Evolutionary conservation across 2,329 filamentous ascomycete genomes (phyloP).

Genomic region (Xylariaceae sp.): DNA sequence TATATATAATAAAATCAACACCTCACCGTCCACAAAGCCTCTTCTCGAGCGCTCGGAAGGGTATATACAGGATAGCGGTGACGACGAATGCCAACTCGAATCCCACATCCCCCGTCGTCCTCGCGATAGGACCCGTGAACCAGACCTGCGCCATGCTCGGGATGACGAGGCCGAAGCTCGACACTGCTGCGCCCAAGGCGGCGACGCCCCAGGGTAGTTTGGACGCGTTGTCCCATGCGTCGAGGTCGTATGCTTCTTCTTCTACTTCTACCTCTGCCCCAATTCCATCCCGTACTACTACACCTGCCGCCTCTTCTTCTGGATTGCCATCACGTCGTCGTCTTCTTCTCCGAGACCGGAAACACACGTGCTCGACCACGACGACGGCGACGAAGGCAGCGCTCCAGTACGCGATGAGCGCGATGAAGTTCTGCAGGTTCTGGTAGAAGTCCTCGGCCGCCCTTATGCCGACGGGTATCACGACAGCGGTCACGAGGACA

Average conservation of each 20-base stretch:
- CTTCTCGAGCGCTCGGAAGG: slow-evolving; percentile 28
- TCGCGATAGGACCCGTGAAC: slow-evolving; percentile 57
- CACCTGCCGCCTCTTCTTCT: too few relatives aligned
- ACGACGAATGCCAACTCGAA: slow-evolving; percentile 57
- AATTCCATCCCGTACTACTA: too few relatives aligned
- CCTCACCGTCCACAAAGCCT: too few relatives aligned
- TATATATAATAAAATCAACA: too few relatives aligned
- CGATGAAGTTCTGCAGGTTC: slow-evolving; percentile 51
- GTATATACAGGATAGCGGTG: slow-evolving; percentile 38
- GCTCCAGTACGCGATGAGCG: slow-evolving; percentile 54
- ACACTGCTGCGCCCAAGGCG: slow-evolving; percentile 32
- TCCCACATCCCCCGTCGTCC: slow-evolving; percentile 58
- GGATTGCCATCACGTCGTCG: too few relatives aligned
- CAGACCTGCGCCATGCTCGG: slow-evolving; percentile 57
- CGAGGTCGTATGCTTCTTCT: slow-evolving; percentile 33
- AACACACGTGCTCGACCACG: slow-evolving; percentile 34
- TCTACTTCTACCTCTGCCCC: too few relatives aligned
- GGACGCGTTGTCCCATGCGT: slow-evolving; percentile 33
- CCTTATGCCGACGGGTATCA: slow-evolving; percentile 52
- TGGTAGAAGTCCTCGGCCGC: slow-evolving; percentile 52
- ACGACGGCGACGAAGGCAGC: slow-evolving; percentile 48
- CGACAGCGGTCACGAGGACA: slow-evolving; percentile 50
- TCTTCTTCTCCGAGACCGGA: slow-evolving; percentile 29
- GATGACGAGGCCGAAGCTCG: slow-evolving; percentile 44
- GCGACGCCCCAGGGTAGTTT: slow-evolving; percentile 36